A percentile compares a stretch with the other conserved stretches of the same genome.
These are phyloP conservation scores for Calonectria naviculata DNA, from an alignment of 2,329 filamentous ascomycete genomes.

Conservation along the genomic window DNA sequence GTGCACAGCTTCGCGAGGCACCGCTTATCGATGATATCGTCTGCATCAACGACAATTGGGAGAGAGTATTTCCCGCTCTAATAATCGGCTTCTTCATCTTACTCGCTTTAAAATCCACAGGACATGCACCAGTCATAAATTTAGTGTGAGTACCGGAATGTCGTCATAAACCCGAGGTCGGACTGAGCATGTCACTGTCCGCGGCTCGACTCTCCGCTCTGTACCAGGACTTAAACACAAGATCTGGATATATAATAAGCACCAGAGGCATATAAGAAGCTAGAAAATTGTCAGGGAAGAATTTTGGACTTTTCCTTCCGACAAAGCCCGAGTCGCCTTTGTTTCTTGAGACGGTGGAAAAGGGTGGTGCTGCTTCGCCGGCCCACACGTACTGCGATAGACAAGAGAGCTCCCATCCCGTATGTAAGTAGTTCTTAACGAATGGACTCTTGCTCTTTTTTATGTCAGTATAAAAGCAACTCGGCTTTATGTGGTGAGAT, in stretches of 20 bases:
- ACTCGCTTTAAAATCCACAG: rapidly evolving
- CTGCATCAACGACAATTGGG: not conserved
- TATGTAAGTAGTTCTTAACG: not conserved
- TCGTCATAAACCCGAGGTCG: not conserved
- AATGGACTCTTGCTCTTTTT: not conserved
- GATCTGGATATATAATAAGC: constrained; percentile 5
- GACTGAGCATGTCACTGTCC: not conserved
- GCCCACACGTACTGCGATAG: constrained; percentile 5
- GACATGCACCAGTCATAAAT: not conserved
- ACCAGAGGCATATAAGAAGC: constrained; percentile 1
- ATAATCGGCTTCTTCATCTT: not conserved
- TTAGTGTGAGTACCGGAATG: not conserved
- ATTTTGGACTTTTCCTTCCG: not conserved
- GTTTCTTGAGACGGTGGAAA: not conserved
- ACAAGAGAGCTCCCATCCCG: not conserved
- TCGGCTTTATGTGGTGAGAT: no score
- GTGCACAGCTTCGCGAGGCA: not conserved
- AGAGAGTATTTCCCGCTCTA: not conserved
- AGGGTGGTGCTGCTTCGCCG: not conserved
- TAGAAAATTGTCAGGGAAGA: not conserved
- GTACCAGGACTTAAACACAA: constrained; percentile 7
- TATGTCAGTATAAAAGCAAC: no score
- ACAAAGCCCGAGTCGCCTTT: not conserved
- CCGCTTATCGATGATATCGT: not conserved
- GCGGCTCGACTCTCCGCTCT: not conserved